Conservation (phyloP, 2,329 filamentous ascomycete species). For the Verticillium isaacii region DNA sequence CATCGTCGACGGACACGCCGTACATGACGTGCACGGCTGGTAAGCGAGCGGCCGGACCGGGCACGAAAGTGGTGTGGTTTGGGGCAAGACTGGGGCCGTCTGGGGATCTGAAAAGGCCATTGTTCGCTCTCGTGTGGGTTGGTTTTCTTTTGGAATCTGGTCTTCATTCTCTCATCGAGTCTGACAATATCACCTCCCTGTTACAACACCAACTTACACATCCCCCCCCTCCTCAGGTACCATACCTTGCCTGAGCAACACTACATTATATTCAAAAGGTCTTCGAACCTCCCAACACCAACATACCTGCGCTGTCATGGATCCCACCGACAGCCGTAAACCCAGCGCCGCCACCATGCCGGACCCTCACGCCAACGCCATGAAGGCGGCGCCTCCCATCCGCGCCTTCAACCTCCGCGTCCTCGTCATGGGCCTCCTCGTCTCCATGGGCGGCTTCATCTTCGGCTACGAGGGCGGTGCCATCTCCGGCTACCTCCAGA, state of each 20-base stretch:
- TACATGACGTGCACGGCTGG: not conserved
- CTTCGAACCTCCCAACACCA: not conserved
- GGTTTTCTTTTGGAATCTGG: not conserved
- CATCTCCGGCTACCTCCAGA: slow-evolving; percentile 57
- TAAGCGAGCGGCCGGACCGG: not conserved
- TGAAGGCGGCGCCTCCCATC: not conserved
- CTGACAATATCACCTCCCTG: not conserved
- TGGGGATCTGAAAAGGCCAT: not conserved
- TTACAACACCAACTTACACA: not conserved
- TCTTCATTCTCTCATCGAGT: not conserved
- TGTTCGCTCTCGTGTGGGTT: not conserved
- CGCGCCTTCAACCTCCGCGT: slow-evolving; percentile 31
- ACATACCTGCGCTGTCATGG: not conserved
- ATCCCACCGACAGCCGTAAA: not conserved
- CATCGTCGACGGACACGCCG: not conserved
- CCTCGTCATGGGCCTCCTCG: slow-evolving; percentile 43
- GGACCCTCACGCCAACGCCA: not conserved
- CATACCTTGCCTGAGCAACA: not conserved
- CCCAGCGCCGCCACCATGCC: not conserved
- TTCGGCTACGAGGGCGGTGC: slow-evolving; percentile 56
- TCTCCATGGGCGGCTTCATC: slow-evolving; percentile 53
- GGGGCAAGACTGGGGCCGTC: not conserved
- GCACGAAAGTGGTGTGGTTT: not conserved
- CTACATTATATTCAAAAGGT: not conserved
- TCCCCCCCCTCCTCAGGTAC: not conserved